These are phyloP conservation scores for Solanum pinnatisectum DNA, from an alignment of 257 asterid genomes.

Conservation along the genomic window DNA sequence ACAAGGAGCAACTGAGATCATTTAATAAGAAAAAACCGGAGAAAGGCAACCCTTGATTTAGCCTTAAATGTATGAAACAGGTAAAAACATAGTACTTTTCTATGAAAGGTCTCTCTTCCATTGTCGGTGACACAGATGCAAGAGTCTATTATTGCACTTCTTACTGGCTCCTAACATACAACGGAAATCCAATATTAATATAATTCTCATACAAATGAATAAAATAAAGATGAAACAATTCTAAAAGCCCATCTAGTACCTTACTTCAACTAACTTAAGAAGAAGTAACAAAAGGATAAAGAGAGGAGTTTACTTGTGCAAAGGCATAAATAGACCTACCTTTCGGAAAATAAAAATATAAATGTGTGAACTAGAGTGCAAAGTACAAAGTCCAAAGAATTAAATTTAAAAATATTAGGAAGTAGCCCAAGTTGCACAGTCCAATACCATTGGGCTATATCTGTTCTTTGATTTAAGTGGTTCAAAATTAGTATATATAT, in stretches of 20 bases:
- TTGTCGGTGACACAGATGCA: conserved; percentile 82
- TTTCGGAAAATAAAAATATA: too few relatives aligned
- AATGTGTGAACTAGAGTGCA: neutral
- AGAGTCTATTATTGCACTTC: conserved; percentile 87
- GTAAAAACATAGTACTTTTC: conserved; percentile 33
- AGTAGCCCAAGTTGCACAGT: neutral
- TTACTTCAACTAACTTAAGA: neutral
- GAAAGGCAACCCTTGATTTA: neutral
- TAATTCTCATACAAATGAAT: neutral
- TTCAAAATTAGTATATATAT: neutral
- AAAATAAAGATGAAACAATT: neutral
- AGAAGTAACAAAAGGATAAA: neutral
- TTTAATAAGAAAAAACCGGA: neutral
- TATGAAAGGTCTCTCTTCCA: conserved; percentile 70
- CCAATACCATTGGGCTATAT: neutral
- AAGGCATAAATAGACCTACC: neutral
- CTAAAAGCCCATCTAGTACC: neutral
- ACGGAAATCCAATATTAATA: neutral
- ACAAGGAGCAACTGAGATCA: conserved; percentile 13
- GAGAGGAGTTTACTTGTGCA: neutral
- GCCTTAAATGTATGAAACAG: neutral
- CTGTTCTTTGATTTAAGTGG: neutral
- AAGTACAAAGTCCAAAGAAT: neutral
- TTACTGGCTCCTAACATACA: conserved; percentile 53
- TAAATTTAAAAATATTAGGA: too few relatives aligned